A percentile compares a stretch with the other conserved stretches of the same genome.
These are phyloP conservation scores for Polygonum maritimum DNA, from an alignment of 148 eudicot species.

Conservation along the genomic window DNA sequence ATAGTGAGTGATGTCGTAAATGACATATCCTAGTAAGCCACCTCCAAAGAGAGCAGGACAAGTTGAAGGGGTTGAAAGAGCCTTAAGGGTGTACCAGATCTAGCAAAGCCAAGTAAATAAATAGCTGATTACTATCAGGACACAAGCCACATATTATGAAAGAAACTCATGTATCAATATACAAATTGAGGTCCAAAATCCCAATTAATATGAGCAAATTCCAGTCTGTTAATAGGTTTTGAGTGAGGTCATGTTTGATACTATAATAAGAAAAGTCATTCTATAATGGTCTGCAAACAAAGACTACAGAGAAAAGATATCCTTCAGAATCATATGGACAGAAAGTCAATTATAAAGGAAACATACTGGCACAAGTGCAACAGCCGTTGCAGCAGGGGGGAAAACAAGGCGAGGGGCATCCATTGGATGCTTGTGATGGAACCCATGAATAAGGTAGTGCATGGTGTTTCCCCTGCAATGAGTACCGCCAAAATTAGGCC, in stretches of 20 bases:
- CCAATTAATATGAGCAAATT: not conserved
- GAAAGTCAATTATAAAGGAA: not conserved
- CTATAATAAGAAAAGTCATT: no score
- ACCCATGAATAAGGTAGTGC: no score
- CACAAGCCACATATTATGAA: not conserved
- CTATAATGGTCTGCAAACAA: no score
- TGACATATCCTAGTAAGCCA: slow-evolving; percentile 45
- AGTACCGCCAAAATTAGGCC: not conserved
- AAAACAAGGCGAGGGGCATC: no score
- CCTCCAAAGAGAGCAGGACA: slow-evolving; percentile 56
- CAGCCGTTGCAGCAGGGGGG: no score
- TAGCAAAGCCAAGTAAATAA: slow-evolving; percentile 2
- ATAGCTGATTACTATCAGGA: not conserved
- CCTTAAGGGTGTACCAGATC: slow-evolving; percentile 39
- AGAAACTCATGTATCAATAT: not conserved
- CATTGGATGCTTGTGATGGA: no score
- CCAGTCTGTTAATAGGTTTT: no score
- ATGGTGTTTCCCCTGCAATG: slow-evolving; percentile 28
- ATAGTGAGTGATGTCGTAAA: slow-evolving; percentile 63
- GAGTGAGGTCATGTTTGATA: no score
- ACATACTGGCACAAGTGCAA: no score
- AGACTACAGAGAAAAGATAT: not conserved
- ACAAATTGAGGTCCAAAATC: not conserved
- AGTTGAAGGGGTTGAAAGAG: slow-evolving; percentile 30
- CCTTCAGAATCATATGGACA: not conserved